Evolutionary conservation across 1,139 yeast species (phyloP).

Genomic region (Candida tunisiensis): DNA sequence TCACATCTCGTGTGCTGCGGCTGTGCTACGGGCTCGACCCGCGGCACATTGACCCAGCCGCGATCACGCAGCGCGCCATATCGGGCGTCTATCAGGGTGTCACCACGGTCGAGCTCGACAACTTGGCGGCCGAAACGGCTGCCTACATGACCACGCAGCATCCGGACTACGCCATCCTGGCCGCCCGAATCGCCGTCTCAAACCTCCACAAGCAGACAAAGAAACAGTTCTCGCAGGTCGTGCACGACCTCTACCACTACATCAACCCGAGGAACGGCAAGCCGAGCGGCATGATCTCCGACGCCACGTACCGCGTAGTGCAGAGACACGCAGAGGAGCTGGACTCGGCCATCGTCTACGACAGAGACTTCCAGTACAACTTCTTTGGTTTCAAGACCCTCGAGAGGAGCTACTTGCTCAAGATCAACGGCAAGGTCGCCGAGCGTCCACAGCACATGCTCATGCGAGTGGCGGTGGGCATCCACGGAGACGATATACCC

Average conservation of each 20-base stretch:
- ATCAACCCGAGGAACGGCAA: conserved; percentile 43
- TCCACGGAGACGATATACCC: conserved; percentile 50
- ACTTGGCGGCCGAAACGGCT: conserved; percentile 75
- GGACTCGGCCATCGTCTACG: conserved; percentile 46
- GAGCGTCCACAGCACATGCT: conserved; percentile 72
- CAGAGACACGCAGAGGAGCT: conserved; percentile 34
- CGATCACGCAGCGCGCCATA: conserved; percentile 50
- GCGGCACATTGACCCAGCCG: conserved; percentile 50
- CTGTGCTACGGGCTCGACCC: conserved; percentile 52
- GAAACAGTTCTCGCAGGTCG: conserved; percentile 51
- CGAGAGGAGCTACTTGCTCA: conserved; percentile 50
- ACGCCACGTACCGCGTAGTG: conserved; percentile 38
- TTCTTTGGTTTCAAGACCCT: conserved; percentile 67
- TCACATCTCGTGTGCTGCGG: conserved; percentile 27
- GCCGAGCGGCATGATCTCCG: conserved; percentile 52
- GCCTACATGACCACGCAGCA: conserved; percentile 82
- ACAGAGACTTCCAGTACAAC: conserved; percentile 49
- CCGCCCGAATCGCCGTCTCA: conserved; percentile 70
- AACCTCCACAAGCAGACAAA: conserved; percentile 67
- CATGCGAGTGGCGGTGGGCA: conserved; percentile 68
- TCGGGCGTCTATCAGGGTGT: conserved; percentile 76
- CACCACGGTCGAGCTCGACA: conserved; percentile 58
- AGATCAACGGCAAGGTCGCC: conserved; percentile 39
- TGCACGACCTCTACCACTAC: conserved; percentile 43
- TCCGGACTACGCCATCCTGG: conserved; percentile 75